Evolutionary conservation across 108 stramenopile genomes (phyloP).

Genomic region (Pseudonitzschia multiseries): DNA sequence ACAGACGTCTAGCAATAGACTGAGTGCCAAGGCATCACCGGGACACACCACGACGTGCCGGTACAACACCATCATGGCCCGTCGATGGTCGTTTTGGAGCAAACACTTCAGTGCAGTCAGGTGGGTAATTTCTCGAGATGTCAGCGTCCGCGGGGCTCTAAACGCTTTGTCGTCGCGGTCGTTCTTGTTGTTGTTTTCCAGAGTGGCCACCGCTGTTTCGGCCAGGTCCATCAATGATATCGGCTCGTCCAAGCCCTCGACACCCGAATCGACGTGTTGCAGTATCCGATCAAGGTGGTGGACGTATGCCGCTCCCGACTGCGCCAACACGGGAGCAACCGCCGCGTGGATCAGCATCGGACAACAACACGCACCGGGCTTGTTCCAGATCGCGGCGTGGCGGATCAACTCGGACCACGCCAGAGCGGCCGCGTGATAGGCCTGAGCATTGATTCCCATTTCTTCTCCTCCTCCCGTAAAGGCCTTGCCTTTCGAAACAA

Average conservation of each 20-base stretch:
- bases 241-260: constrained; percentile 16
- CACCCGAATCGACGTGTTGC: constrained; percentile 31
- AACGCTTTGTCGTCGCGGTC: not conserved
- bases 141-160: constrained; percentile 19
- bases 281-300: constrained; percentile 59
- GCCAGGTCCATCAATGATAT: constrained; percentile 51
- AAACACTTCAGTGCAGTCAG: constrained; percentile 60
- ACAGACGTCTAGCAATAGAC: constrained; percentile 76
- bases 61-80: constrained; percentile 59
- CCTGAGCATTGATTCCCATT: constrained; percentile 58
- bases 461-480: constrained; percentile 71
- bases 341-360: constrained; percentile 79
- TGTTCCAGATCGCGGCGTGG: constrained; percentile 62
- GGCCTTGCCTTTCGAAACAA: constrained; percentile 69
- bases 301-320: constrained; percentile 66
- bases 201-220: constrained; percentile 29
- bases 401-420: constrained; percentile 67
- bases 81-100: constrained; percentile 57
- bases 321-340: constrained; percentile 72
- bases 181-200: constrained; percentile 30
- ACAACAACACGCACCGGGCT: constrained; percentile 13
- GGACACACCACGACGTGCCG: constrained; percentile 64
- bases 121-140: constrained; percentile 62
- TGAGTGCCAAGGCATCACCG: constrained; percentile 76
- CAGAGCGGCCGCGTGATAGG: constrained; percentile 68